phyloP scores from a whole-genome alignment of 345 rosid species.

The Gossypium anomalum region DNA sequence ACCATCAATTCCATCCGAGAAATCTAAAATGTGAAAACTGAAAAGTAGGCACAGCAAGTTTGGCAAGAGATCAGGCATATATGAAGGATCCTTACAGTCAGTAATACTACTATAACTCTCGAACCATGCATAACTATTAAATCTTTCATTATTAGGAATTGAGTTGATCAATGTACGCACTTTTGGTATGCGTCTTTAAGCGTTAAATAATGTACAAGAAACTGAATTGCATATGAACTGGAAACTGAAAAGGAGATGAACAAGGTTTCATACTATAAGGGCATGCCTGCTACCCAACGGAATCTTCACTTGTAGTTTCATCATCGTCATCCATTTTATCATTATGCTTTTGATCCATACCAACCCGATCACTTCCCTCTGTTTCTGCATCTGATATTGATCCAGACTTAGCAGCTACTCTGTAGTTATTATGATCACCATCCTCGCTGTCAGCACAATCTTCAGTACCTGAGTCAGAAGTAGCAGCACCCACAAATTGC shows the following conservation, averaged over 20 bases:
- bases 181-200: background rate
- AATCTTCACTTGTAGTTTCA: slow-evolving; percentile 44
- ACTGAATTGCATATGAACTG: background rate
- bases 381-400: slow-evolving; percentile 42
- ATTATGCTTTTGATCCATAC: slow-evolving; percentile 25
- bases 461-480: slow-evolving; percentile 56
- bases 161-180: background rate
- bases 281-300: slow-evolving; percentile 26
- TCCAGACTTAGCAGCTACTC: slow-evolving; percentile 16
- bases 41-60: background rate
- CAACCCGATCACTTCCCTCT: slow-evolving; percentile 33
- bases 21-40: too few species aligned
- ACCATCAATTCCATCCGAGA: too few species aligned
- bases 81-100: background rate
- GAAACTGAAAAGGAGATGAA: background rate
- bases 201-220: background rate
- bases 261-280: background rate
- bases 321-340: slow-evolving; percentile 55
- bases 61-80: background rate
- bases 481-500: slow-evolving; percentile 32
- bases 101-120: background rate
- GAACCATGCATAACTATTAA: background rate
- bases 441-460: slow-evolving; percentile 38
- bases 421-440: slow-evolving; percentile 10
- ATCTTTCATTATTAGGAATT: background rate